Base-by-base conservation (phyloP, 2,329 filamentous ascomycete species). In the Arachnomyces sp. region DNA sequence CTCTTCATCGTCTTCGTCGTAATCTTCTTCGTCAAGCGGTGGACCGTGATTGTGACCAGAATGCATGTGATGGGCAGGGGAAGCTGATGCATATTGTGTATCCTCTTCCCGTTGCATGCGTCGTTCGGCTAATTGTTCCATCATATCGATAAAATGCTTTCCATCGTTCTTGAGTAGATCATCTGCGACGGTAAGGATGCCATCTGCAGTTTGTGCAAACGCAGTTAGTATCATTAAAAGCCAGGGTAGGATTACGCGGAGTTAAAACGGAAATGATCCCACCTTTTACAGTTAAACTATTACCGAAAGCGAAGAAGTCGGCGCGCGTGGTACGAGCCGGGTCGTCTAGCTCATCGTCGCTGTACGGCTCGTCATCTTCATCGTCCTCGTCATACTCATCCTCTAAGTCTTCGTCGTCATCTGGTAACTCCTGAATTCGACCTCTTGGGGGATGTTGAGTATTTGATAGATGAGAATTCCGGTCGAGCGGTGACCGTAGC, bases 61-160 rank as follows among this genome's bases (percentile, higher is more conserved):
- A 65, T 84, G 82, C 45, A 77, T 61, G 51, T 68, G 72, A 61
- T 80, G 74, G 49, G 71, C 68, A 38, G 72, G 66, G 57, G 74
- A 73, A 47, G 77, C 74, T 41, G 81, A 72, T 57, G 80, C 73
- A 54, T 78, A 78, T 52, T 82, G 80, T 37, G 86, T 86, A 60
- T 95, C 88, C 67, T 92, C 89, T 69, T 96, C 90, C 52, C 92
- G 83, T 59, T 89, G 86, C 90, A 98, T 95, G 54, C 92, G 80
- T 55, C 90, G 86, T 68, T 98, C 92, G 29, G 92, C 92, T 54
- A 98, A 77, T 68, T 96, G 90, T 65, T 98, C 92, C 92, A 98
- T 98, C 92, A 98, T 98, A 63, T 98, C 92, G 66, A 98, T 98
- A 69, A 98, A 98, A 60, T 95, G 94, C 66, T 94, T 95, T 56